A percentile compares a stretch with the other conserved stretches of the same genome.
phyloP scores from a whole-genome alignment of 371 early-diverging fungal genomes.

The Massospora cicadina region DNA sequence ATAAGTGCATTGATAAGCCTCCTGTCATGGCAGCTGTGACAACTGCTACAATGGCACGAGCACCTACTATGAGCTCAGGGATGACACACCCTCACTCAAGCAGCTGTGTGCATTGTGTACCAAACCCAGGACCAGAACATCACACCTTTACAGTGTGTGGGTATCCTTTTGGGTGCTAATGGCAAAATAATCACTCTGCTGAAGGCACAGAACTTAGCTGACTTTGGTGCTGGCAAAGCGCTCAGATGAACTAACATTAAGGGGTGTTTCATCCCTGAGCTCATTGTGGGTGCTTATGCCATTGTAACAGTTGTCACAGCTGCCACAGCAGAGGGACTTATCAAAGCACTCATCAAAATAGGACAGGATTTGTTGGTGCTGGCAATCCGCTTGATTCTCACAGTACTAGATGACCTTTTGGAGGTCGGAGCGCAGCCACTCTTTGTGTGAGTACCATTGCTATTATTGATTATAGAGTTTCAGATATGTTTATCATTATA shows the following conservation, averaged over 20 bases:
- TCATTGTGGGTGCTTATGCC: conserved; percentile 11
- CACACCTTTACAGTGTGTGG: conserved; percentile 51
- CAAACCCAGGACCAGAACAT: conserved; percentile 27
- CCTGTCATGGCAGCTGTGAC: conserved; percentile 84
- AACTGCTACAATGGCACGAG: conserved; percentile 45
- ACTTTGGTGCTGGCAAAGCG: conserved; percentile 42
- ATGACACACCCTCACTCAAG: conserved; percentile 39
- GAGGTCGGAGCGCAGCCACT: conserved; percentile 68
- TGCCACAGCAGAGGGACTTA: conserved; percentile 38
- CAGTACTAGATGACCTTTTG: conserved; percentile 83
- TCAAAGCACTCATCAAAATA: conserved; percentile 94
- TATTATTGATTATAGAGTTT: conserved; percentile 62
- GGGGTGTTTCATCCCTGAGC: conserved; percentile 30
- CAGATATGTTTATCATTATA: conserved; percentile 51
- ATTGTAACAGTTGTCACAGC: conserved; percentile 88
- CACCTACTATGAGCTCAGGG: conserved; percentile 18
- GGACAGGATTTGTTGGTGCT: conserved; percentile 73
- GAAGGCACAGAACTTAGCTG: conserved; percentile 26
- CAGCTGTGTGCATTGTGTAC: conserved; percentile 28
- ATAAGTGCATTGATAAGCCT: conserved; percentile 57
- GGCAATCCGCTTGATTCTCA: conserved; percentile 87
- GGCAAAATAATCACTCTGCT: conserved; percentile 28
- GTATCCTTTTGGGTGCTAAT: conserved; percentile 61
- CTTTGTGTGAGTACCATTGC: conserved; percentile 72
- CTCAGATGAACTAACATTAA: conserved; percentile 35